Base-by-base conservation (phyloP, 2,329 filamentous ascomycete species). In the Fonsecaea nubica region DNA sequence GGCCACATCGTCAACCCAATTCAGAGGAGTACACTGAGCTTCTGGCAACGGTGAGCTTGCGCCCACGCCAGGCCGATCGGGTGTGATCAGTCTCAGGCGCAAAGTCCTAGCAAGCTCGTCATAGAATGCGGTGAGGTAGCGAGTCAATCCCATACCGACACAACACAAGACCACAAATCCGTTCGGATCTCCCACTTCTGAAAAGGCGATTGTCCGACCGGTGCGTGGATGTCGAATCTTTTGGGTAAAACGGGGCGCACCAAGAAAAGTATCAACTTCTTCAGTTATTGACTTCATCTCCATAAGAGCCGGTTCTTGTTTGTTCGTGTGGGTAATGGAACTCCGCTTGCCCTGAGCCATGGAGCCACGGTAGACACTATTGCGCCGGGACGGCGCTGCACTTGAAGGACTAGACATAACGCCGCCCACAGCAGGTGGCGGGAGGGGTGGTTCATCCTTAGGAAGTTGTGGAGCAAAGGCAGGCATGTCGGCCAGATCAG, bases 71-170 rank as follows among this genome's bases (percentile, higher is more conserved):
- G 95, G 95, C 61, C 95, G 88, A 77, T 99, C 95, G 5, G 94
- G 91, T 0, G 95, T 98, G 71, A 99, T 96, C 59, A 99, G 84
- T 21, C 95, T 88, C 64, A 99, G 80, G 77, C 92, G 95, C 66
- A 99, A 81, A 0, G 93, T 96, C 74, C 92, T 81, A 2, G 95
- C 95, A 61, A 99, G 83, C 77, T 99, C 95, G 76, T 99, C 95
- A 76, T 98, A 99, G 76, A 99, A 99, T 0, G 93, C 93, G 67
- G 92, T 97, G 66, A 99, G 91, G 76, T 95, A 99, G 78, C 95
- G 87, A 10, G 95, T 99, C 74, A 99, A 80, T 0, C 95, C 95
- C 95, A 99, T 99, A 21, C 95, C 95, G 2, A 99, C 93, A 74
- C 95, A 99, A 76, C 95, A 96, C 72, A 99, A 93, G 1, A 99